Base-by-base conservation (phyloP, 2,329 filamentous ascomycete species). In the Xylariaceae sp. region DNA sequence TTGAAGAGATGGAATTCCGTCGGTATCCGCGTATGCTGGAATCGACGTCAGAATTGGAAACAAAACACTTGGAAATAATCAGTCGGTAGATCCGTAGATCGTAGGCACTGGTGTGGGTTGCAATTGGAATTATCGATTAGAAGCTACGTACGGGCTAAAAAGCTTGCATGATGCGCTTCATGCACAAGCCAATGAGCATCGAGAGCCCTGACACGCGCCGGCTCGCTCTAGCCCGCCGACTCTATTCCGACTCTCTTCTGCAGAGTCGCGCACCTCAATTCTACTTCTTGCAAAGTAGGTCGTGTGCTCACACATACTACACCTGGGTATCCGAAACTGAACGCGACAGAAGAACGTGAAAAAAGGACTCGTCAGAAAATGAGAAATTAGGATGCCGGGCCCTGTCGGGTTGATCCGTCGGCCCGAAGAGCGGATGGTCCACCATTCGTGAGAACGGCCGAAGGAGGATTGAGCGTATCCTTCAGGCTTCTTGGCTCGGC, bases 401-500 rank as follows among this genome's bases (percentile, higher is more conserved):
- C 35, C 35, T 11, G 37, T 42, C 8, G 8, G 52, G 53, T 11
- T 51, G 48, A n/a, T 23, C 53, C 62, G 15, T 55, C 42, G 10
- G 50, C n/a, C 15, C 49, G 44, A 3, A 57, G 51, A 35, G 23
- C 53, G 6, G 62, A 64, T 11, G 62, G 55, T 3, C 55, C 57
- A 5, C 45, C 56, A 2, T 53, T 30, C 8, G 17, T 13, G 9
- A n/a, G 17, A 44, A 23, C 48, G 23, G 58, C 30, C 23, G 58
- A 39, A 4, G 42, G 47, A 35, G 50, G 34, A 44, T 53, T 23
- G 4, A 57, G n/a, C 11, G 39, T 18, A 42, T 69, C 71, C 71
- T 77, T 82, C 47, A 81, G 64, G 56, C 73, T 73, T 34, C 70
- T 68, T 3, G 82, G 81, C 55, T 83, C 76, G 68, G 82, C 80